Conservation (phyloP, 176 grass and related monocot genomes). For the Triticum turgidum region DNA sequence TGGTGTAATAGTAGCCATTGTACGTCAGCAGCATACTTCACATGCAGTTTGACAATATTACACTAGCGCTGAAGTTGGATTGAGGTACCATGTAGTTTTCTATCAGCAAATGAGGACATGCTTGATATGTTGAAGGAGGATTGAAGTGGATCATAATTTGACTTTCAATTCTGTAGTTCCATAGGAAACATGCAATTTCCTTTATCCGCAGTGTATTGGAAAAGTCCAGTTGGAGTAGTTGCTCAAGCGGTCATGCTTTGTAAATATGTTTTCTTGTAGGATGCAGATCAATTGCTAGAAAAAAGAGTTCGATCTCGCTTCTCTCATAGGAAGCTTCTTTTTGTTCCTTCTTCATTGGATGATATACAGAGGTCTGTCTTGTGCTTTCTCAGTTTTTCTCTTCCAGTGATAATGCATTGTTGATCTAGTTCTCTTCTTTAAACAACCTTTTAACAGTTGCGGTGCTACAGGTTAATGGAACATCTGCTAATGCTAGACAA, state of each 20-base stretch:
- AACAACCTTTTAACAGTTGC: conserved; percentile 18
- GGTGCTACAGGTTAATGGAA: conserved; percentile 68
- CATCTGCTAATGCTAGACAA: conserved; percentile 58
- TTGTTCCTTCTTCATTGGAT: conserved; percentile 74
- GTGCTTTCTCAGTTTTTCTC: not conserved
- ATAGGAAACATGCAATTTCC: conserved; percentile 7
- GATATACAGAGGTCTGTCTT: conserved; percentile 50
- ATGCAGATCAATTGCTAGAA: conserved; percentile 87
- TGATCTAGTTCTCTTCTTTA: conserved; percentile 18
- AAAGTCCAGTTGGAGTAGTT: not conserved
- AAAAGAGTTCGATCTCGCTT: conserved; percentile 97
- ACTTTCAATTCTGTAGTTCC: not conserved
- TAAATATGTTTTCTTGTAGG: conserved; percentile 41
- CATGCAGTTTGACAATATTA: conserved; percentile 11
- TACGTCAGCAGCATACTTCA: not conserved
- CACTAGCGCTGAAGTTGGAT: not conserved
- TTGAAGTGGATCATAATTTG: not conserved
- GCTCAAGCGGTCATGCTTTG: not conserved
- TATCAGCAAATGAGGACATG: not conserved
- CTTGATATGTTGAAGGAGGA: not conserved
- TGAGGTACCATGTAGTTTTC: not conserved
- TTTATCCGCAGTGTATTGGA: not conserved
- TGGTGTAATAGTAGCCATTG: not conserved
- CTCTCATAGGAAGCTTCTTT: conserved; percentile 84
- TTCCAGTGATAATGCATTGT: conserved; percentile 9